Evolutionary conservation across 202 grass and related monocot species (phyloP).

Genomic region (Setaria viridis): DNA sequence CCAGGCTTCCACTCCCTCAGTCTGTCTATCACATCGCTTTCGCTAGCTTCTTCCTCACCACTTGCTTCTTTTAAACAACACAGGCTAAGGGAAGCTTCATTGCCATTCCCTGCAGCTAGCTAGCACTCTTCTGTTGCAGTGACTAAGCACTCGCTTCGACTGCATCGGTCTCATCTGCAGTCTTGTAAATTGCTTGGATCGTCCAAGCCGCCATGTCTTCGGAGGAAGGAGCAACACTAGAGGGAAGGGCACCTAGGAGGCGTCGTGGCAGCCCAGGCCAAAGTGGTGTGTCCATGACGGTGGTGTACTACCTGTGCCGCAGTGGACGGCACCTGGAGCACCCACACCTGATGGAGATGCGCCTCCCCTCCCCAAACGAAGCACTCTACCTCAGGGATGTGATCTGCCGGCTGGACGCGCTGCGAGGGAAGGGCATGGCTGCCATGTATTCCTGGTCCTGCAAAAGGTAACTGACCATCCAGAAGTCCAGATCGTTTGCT

Average conservation of each 20-base stretch:
- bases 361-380: slow-evolving; percentile 51
- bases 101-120: slow-evolving; percentile 17
- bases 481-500: not conserved
- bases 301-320: slow-evolving; percentile 87
- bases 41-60: not conserved
- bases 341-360: slow-evolving; percentile 92
- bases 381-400: slow-evolving; percentile 87
- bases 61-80: not conserved
- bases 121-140: not conserved
- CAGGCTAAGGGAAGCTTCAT: not conserved
- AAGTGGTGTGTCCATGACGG: slow-evolving; percentile 48
- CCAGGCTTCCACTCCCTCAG: not conserved
- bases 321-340: slow-evolving; percentile 81
- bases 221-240: slow-evolving; percentile 13
- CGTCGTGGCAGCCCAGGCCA: not conserved
- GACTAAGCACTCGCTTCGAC: not conserved
- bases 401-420: slow-evolving; percentile 61
- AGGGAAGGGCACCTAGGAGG: not conserved
- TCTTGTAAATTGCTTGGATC: not conserved
- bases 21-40: not conserved
- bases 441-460: slow-evolving; percentile 96
- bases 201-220: not conserved
- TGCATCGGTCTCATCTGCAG: not conserved
- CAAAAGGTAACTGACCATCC: slow-evolving; percentile 63
- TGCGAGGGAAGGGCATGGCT: slow-evolving; percentile 83